Percentiles rank a stretch among this genome's conserved stretches.
Conservation (phyloP, 805 yeast species). For the Candida nemodendra region DNA sequence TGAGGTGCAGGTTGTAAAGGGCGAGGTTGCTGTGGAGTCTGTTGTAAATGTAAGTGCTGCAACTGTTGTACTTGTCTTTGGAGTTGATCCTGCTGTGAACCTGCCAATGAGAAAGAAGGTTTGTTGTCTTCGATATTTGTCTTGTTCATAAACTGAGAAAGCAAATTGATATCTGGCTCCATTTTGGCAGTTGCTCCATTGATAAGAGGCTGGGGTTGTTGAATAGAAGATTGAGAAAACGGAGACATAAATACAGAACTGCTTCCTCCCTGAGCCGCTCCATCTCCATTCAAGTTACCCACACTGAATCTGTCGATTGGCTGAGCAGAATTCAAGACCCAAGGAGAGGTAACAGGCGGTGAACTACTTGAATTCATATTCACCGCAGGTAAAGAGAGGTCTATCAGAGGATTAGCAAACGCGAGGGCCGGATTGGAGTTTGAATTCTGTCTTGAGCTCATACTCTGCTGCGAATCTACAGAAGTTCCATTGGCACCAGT, state of each 20-base stretch:
- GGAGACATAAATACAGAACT: slow-evolving; percentile 4
- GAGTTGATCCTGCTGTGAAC: not conserved
- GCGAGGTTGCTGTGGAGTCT: not conserved
- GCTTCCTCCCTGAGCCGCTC: slow-evolving; percentile 2
- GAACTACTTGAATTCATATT: slow-evolving; percentile 4
- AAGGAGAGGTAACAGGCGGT: slow-evolving; percentile 13
- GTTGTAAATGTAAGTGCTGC: slow-evolving; percentile 3
- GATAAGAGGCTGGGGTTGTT: not conserved
- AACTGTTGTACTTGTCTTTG: slow-evolving; percentile 2
- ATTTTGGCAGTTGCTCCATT: slow-evolving; percentile 7
- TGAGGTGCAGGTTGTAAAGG: slow-evolving; percentile 2
- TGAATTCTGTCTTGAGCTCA: not conserved
- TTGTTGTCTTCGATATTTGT: slow-evolving; percentile 4
- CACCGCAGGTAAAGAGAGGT: slow-evolving; percentile 10
- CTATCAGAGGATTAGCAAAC: slow-evolving; percentile 13
- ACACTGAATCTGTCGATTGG: not conserved
- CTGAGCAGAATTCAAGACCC: slow-evolving; percentile 10
- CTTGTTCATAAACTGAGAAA: slow-evolving; percentile 26
- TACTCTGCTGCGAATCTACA: too few species aligned
- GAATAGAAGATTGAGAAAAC: not conserved
- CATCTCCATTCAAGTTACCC: not conserved
- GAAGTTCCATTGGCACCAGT: too few species aligned
- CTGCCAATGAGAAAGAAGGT: not conserved
- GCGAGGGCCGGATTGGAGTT: not conserved
- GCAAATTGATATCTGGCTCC: slow-evolving; percentile 37